These are phyloP conservation scores for Arabidopsis suecica DNA, from an alignment of 345 rosid species.

Conservation along the genomic window DNA sequence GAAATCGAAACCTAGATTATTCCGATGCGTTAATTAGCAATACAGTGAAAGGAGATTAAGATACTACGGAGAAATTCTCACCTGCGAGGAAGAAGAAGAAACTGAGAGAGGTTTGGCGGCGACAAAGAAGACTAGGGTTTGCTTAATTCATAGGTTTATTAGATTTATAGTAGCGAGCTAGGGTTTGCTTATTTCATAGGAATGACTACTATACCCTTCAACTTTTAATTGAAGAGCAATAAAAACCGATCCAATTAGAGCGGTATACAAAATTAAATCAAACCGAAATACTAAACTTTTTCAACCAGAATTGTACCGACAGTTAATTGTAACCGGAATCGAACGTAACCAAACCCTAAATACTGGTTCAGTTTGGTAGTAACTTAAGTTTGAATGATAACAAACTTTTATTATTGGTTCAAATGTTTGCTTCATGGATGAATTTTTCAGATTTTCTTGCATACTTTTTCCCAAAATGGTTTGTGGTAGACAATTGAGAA, in stretches of 20 bases:
- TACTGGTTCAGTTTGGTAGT: background rate
- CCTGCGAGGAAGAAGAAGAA: conserved; percentile 31
- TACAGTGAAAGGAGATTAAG: background rate
- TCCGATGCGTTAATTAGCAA: background rate
- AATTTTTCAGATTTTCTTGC: background rate
- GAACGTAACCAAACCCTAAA: background rate
- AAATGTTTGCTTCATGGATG: too few relatives aligned
- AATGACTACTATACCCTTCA: conserved; percentile 31
- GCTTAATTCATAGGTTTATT: too few relatives aligned
- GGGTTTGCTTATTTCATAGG: conserved; percentile 22
- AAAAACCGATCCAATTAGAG: background rate
- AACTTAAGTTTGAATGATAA: background rate
- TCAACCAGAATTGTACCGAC: background rate
- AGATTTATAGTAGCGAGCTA: conserved; percentile 12
- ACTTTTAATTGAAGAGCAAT: background rate
- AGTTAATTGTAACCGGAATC: background rate
- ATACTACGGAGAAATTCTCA: background rate
- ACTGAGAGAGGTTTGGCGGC: conserved; percentile 32
- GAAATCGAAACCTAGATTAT: background rate
- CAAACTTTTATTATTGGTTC: too few relatives aligned
- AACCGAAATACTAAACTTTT: background rate
- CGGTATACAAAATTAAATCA: background rate
- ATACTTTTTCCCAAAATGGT: background rate
- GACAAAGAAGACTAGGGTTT: background rate
- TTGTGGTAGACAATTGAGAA: conserved; percentile 3